Evolutionary conservation across 768 basidiomycete species (phyloP), one percentile per base, ranked within the genome.

Genomic region (Tricholoma flavovirens): DNA sequence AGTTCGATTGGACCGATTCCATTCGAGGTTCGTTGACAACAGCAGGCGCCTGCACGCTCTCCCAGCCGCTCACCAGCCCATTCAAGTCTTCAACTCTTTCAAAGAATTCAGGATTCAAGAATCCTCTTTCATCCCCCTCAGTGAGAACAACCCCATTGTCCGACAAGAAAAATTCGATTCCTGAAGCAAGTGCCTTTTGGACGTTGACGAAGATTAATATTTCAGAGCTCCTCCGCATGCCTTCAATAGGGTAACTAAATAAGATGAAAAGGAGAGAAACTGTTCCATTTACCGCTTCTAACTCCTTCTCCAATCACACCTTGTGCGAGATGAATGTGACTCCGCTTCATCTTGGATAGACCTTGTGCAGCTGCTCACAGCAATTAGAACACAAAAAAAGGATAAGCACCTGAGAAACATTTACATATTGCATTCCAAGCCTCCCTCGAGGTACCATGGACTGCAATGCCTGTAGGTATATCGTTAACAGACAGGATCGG

Each of bases 291-390:
- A 91, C 93, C 92, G 60, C 90, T 93, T 52, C 87, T 80, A 49
- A 90, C 84, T 5, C 80, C 79, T 2, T 83, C 67, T 8, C 83
- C 83, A 2, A 78, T 73, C 3, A 90, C 72, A 33, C 88, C 86
- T 67, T 93, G 88, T 0, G 95, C 94, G 12, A 97, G 77, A 69
- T 99, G 96, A 36, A 98, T 88, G 64, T 98, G 94, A 64, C 94
- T 96, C 22, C 96, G 78, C 11, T 72, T 78, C 93, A 95, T 97
- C 59, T 78, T 85, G 0, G 87, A 92, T 15, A 97, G 69, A 0
- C 94, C 93, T 59, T 83, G 72, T 6, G 72, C 74, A 12, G 77
- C 92, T 94, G 45, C 45, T 17, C 46, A 49, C 24, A n/a, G 35
- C 36, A 10, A 35, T 33, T 30, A 55, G n/a, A 30, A 50, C 2